Evolutionary conservation across 208 protist genomes (phyloP), one percentile per base, ranked within the genome.

Genomic region (Acanthamoeba polyphaga): DNA sequence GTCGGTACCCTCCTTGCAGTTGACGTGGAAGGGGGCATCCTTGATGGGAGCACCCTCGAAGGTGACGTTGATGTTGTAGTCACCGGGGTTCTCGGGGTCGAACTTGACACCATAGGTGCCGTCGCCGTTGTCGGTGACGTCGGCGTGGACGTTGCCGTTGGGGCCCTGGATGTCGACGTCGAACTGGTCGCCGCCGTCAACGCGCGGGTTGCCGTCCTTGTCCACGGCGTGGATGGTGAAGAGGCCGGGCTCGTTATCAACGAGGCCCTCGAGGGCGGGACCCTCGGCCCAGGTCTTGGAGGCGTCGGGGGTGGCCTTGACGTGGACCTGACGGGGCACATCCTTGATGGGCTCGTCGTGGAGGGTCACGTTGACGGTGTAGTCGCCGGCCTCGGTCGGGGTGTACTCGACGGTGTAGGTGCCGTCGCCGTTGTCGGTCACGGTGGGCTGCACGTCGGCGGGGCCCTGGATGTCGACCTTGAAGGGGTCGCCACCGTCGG

Each of bases 351-450:
- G 93, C 46, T 85, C 72, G 22, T 95, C 96, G 55, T 95, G 80
- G 34, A 97, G 78, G 10, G 84, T 91, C 29, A 97, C 96, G 27
- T 95, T 64, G 53, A 97, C 90, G 49, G 49, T 76, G 95, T 95
- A 95, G 3, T 95, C 58, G 32, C 87, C 70, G 85, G 66, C 32
- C 70, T 82, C 68, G 53, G 95, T 95, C 62, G 96, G 96, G 34
- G 74, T 96, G 74, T 97, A 97, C 2, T 62, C 17, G 12, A 96
- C 96, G 38, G 66, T 94, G 94, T 97, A 97, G 38, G 96, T 97
- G 93, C 96, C 96, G n/a, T 97, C 95, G 19, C 96, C 96, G 51
- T 97, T 97, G 90, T 97, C 96, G n/a, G 64, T 38, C 58, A 97
- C 94, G 32, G 62, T 19, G 51, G 96, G 78, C 12, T 92, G 74